These are phyloP conservation scores for Chenopodium quinoa DNA, from an alignment of 148 eudicot species.

Conservation along the genomic window DNA sequence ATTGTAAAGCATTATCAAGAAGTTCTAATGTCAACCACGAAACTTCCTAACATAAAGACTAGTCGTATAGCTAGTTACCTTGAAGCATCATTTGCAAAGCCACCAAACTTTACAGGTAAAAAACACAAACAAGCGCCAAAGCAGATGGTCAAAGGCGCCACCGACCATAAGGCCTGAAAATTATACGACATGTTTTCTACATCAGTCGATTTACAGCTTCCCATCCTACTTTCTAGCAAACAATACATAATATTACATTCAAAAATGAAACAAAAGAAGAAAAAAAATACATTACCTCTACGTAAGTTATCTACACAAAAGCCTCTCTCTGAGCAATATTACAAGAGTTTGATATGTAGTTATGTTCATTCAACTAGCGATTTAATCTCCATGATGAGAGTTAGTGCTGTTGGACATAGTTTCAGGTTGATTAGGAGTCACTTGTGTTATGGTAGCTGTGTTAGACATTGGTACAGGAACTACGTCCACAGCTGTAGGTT, in stretches of 20 bases:
- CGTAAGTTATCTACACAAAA: not conserved
- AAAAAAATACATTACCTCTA: not conserved
- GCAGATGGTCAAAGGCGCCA: not conserved
- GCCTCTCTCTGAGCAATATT: not conserved
- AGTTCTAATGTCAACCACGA: no score
- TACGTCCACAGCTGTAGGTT: constrained; percentile 12
- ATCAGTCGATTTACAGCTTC: not conserved
- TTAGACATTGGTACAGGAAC: constrained; percentile 10
- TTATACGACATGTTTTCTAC: not conserved
- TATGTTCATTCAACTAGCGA: not conserved
- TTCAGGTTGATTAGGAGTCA: constrained; percentile 15
- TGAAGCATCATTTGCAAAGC: no score
- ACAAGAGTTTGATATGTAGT: not conserved
- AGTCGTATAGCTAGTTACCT: no score
- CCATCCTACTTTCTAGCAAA: not conserved
- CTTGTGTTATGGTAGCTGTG: constrained; percentile 13
- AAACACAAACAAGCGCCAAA: no score
- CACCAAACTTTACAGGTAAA: no score
- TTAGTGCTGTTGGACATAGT: not conserved
- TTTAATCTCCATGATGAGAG: not conserved
- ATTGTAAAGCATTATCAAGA: no score
- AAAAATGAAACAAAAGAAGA: not conserved
- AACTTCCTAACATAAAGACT: no score
- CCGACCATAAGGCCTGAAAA: not conserved
- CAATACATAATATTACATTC: not conserved